Conservation (phyloP, 495 filamentous ascomycete genomes). For the Penicillium angulare region DNA sequence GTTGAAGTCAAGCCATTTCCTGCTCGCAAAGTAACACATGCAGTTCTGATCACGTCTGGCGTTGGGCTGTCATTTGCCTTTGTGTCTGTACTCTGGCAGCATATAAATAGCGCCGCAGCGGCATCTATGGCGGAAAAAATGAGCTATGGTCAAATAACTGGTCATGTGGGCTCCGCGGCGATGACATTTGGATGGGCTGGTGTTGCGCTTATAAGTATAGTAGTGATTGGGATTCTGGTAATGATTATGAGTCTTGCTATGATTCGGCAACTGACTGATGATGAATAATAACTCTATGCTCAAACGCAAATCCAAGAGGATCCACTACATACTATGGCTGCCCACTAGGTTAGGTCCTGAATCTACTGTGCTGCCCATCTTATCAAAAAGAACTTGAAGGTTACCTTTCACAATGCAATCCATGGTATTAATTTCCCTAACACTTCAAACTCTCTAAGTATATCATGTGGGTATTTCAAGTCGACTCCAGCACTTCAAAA, state of each 20-base stretch:
- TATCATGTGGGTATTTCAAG: too few relatives aligned
- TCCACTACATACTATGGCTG: too few relatives aligned
- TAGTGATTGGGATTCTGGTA: not conserved
- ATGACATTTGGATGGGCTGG: slow-evolving; percentile 18
- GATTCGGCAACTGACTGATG: not conserved
- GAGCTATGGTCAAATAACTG: slow-evolving; percentile 12
- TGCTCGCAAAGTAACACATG: not conserved
- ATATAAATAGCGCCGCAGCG: slow-evolving; percentile 13
- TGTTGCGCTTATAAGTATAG: slow-evolving; percentile 1
- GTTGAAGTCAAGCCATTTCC: slow-evolving; percentile 8
- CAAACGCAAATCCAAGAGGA: too few relatives aligned
- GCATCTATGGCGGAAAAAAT: slow-evolving; percentile 14
- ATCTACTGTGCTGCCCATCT: too few relatives aligned
- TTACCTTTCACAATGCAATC: too few relatives aligned
- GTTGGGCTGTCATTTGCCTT: slow-evolving; percentile 1
- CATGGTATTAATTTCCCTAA: too few relatives aligned
- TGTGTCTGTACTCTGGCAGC: slow-evolving; percentile 13
- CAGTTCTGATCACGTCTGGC: not conserved
- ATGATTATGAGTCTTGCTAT: slow-evolving; percentile 4
- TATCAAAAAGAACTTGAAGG: too few relatives aligned
- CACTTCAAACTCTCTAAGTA: too few relatives aligned
- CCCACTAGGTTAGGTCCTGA: too few relatives aligned
- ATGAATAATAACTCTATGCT: too few relatives aligned
- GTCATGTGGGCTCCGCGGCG: slow-evolving; percentile 10
- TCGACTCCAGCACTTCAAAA: too few relatives aligned